These are phyloP conservation scores for Scheffersomyces ergatensis DNA, from an alignment of 805 yeast genomes.

Conservation along the genomic window DNA sequence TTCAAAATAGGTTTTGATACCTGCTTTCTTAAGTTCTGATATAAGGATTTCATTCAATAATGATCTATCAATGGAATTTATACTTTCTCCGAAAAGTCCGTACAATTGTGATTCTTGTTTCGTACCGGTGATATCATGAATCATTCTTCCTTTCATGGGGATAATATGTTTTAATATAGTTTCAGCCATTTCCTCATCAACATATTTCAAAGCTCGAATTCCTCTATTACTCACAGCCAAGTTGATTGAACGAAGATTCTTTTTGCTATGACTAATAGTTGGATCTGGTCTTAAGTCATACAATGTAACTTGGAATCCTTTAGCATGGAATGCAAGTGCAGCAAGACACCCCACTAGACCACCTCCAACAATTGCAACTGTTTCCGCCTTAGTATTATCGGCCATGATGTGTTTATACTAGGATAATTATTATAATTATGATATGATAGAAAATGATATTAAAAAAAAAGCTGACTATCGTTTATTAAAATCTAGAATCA, in stretches of 20 bases:
- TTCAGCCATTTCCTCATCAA: conserved; percentile 58
- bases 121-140: conserved; percentile 64
- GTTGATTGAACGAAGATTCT: conserved; percentile 68
- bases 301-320: conserved; percentile 70
- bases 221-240: conserved; percentile 89
- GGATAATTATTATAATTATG: no score
- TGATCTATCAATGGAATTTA: conserved; percentile 81
- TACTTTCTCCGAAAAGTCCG: conserved; percentile 78
- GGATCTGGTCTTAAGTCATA: conserved; percentile 76
- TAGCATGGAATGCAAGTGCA: conserved; percentile 72
- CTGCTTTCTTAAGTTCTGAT: conserved; percentile 51
- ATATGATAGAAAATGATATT: no score
- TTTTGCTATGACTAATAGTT: conserved; percentile 27
- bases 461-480: no score
- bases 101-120: conserved; percentile 66
- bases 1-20: conserved; percentile 49
- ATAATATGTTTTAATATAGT: conserved; percentile 59
- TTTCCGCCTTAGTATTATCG: background rate
- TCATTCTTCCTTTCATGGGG: conserved; percentile 90
- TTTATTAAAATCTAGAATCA: no score
- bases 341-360: conserved; percentile 87
- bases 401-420: background rate
- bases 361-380: conserved; percentile 72
- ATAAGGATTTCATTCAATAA: conserved; percentile 63
- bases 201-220: conserved; percentile 60